A percentile compares a stretch with the other conserved stretches of the same genome.
phyloP scores from a whole-genome alignment of 1,284 basidiomycete species.

The Pisolithus thermaeus region DNA sequence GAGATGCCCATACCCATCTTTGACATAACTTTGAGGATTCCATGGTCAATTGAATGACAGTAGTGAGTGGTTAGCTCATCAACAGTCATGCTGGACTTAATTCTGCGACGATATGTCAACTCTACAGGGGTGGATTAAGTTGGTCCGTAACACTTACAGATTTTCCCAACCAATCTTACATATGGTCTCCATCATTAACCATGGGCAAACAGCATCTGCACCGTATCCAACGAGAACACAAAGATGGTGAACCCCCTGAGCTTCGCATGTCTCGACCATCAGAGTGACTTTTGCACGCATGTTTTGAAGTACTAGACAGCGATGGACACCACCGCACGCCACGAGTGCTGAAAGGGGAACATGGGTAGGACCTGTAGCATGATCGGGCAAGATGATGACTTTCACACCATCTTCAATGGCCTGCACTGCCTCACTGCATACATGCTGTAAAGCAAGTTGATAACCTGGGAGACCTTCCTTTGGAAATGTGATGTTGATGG shows the following conservation, averaged over 20 bases:
- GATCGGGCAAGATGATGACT: constrained; percentile 87
- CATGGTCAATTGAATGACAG: constrained; percentile 80
- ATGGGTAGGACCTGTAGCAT: constrained; percentile 66
- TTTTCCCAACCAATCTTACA: constrained; percentile 87
- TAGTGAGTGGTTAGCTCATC: constrained; percentile 79
- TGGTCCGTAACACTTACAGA: constrained; percentile 51
- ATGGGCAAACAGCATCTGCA: constrained; percentile 93
- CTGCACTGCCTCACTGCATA: constrained; percentile 81
- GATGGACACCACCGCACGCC: constrained; percentile 91
- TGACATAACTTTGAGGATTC: constrained; percentile 95
- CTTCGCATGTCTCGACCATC: constrained; percentile 91
- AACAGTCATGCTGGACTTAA: constrained; percentile 76
- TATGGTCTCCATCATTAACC: constrained; percentile 89
- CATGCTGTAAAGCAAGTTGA: constrained; percentile 35
- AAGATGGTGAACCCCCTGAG: constrained; percentile 91
- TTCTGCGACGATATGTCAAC: constrained; percentile 37
- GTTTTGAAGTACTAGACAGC: constrained; percentile 84
- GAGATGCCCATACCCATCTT: constrained; percentile 99
- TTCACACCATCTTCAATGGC: constrained; percentile 93
- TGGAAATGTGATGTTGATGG: constrained; percentile 90
- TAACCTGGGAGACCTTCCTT: constrained; percentile 62
- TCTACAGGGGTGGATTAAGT: neutral
- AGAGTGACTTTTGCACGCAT: constrained; percentile 90
- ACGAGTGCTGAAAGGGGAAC: constrained; percentile 86
- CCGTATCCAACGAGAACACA: constrained; percentile 94